Evolutionary conservation across 1,284 basidiomycete genomes (phyloP).

Genomic region (Phenoliferia sp.): DNA sequence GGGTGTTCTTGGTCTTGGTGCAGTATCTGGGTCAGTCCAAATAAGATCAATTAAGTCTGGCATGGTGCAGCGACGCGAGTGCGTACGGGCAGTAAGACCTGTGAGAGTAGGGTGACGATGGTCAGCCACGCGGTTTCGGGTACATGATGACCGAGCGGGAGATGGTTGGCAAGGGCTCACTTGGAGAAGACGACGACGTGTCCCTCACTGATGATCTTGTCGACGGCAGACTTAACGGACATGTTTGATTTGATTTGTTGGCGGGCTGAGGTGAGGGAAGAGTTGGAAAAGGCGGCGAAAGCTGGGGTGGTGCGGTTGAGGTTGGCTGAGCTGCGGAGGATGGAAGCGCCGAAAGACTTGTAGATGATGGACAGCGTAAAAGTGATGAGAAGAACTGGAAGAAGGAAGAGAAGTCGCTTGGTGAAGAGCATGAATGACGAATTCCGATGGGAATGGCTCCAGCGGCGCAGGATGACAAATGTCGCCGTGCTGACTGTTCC

Average conservation of each 20-base stretch:
- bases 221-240: constrained; percentile 41
- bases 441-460: no score
- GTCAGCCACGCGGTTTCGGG: constrained; percentile 2
- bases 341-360: not conserved
- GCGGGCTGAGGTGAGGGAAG: not conserved
- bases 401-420: not conserved
- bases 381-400: not conserved
- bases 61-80: constrained; percentile 1
- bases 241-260: constrained; percentile 28
- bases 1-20: constrained; percentile 40
- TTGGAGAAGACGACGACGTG: constrained; percentile 45
- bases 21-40: not conserved
- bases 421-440: no score
- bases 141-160: not conserved
- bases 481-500: no score
- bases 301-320: not conserved
- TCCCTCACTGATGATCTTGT: constrained; percentile 40
- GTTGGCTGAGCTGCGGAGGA: not conserved
- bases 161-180: constrained; percentile 7
- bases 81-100: constrained; percentile 9
- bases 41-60: not conserved
- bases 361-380: not conserved
- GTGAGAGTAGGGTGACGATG: not conserved
- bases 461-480: no score
- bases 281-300: not conserved